Base-by-base conservation (phyloP, 2,329 filamentous ascomycete species). In the Ciborinia camelliae region DNA sequence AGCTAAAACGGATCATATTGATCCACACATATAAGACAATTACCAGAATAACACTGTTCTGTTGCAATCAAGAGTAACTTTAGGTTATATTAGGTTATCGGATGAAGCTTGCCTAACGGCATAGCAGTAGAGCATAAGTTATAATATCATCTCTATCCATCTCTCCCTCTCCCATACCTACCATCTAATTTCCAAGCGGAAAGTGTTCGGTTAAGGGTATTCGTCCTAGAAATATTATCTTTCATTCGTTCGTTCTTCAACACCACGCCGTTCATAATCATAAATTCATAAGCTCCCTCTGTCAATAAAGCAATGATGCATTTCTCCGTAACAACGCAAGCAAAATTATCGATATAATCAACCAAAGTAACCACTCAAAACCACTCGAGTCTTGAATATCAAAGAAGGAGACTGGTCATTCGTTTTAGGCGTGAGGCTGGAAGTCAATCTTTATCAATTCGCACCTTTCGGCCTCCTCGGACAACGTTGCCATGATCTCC, bases 391-490 rank as follows among this genome's bases (percentile, higher is more conserved):
- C 52, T 32, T 47, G 15, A 4, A 54, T 28, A n/a, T 62, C 39
- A 54, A 45, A 54, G 48, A 4, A 54, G 10, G 26, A 54, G 48
- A 26, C 32, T 48, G n/a, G 52, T 26, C 6, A 58, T 48, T 5
- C 53, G 32, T 35, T n/a, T 35, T 14, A 63, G 41, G 26, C 41
- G 32, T 18, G 43, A 51, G 30, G 8, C 55, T 26, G 41, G 14
- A 47, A 63, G 62, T 64, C 55, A 52, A 47, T 52, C 48, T 68
- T 58, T 72, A 41, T 74, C 69, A 45, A 71, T 53, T 23, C 71
- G 66, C 28, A 75, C 71, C 62, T 75, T 75, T 30, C 73, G 69
- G 2, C 69, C 75, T 20, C 75, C 75, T 64, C 71, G 71, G 28
- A 76, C 74, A 30, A 73, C 68, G 14, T 62, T 68, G n/a, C 70